Percentiles rank a stretch among this genome's conserved stretches.
Conservation (phyloP, 176 grass and related monocot species). For the Lolium rigidum region DNA sequence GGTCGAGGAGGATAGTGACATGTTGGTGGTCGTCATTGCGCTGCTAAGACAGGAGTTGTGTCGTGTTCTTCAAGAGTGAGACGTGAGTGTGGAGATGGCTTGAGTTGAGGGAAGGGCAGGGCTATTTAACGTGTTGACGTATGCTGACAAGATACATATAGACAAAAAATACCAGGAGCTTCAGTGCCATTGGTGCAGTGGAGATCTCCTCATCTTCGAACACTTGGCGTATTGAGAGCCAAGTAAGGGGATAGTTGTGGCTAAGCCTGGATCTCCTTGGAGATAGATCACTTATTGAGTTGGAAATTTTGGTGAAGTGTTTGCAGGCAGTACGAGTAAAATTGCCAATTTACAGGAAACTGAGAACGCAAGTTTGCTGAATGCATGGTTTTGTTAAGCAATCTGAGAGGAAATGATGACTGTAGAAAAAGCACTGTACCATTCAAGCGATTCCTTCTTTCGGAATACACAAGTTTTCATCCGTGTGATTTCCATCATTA, state of each 20-base stretch:
- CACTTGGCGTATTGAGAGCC: background rate
- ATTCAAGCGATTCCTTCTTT: background rate
- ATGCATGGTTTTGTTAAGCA: background rate
- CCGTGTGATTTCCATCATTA: background rate
- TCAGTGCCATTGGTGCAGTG: background rate
- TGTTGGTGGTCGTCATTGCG: background rate
- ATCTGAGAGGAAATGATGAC: background rate
- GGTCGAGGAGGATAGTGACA: background rate
- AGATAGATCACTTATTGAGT: background rate
- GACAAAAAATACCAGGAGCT: background rate
- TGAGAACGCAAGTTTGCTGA: background rate
- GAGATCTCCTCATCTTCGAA: background rate
- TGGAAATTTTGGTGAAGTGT: background rate
- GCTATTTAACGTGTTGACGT: background rate
- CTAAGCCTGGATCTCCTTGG: background rate
- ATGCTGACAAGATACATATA: background rate
- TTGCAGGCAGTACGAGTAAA: background rate
- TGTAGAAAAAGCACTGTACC: background rate
- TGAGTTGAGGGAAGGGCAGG: background rate
- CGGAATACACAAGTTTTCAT: background rate
- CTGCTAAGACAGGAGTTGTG: background rate
- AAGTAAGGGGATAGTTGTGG: background rate
- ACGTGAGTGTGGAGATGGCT: background rate
- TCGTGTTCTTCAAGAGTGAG: background rate
- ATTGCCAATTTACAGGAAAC: background rate